Base-by-base conservation (phyloP, 495 filamentous ascomycete species). In the Penicillium antarcticum region DNA sequence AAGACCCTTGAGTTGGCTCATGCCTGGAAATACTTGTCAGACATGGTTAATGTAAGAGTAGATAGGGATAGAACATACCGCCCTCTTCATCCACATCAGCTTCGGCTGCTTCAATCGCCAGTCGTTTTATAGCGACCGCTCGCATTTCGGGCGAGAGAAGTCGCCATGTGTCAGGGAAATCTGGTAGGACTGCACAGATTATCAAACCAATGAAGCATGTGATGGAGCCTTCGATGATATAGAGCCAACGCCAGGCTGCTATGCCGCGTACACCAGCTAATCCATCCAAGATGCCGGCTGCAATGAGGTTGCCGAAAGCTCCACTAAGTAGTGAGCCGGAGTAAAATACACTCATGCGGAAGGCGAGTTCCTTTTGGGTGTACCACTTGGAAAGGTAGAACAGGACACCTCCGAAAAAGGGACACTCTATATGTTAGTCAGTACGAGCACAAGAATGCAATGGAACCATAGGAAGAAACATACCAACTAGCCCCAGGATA, bases 301-400 rank as follows among this genome's bases (percentile, higher is more conserved):
- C 21, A 5, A 23, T 23, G 3, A 23, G 21, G 21, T 23, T 23
- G 7, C 24, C 24, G 73, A 82, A 82, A 3, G 79, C 80, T 12
- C 79, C 78, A 52, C 61, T 67, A 14, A 80, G 58, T 4, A 78
- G 73, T 11, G 80, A 75, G 11, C 74, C 77, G 48, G 72, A 79
- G 58, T 81, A 80, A 56, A 83, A 81, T 24, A 79, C 61, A 26
- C 69, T 68, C 33, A 68, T 79, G 16, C 76, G 66, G 2, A 74
- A 55, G 26, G 60, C 65, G 5, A 78, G 60, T 51, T 79, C 75
- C 42, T 67, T 62, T 33, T 65, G 60, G 8, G 74, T 76, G 51
- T 78, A 79, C 73, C 71, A 36, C 34, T 36, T 36, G 4, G 24
- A 8, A 29, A 29, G 24, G 7, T 29, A 29, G 24, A 29, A 29